phyloP scores from a whole-genome alignment of 2,329 filamentous ascomycete genomes.

The Claviceps paspali region DNA sequence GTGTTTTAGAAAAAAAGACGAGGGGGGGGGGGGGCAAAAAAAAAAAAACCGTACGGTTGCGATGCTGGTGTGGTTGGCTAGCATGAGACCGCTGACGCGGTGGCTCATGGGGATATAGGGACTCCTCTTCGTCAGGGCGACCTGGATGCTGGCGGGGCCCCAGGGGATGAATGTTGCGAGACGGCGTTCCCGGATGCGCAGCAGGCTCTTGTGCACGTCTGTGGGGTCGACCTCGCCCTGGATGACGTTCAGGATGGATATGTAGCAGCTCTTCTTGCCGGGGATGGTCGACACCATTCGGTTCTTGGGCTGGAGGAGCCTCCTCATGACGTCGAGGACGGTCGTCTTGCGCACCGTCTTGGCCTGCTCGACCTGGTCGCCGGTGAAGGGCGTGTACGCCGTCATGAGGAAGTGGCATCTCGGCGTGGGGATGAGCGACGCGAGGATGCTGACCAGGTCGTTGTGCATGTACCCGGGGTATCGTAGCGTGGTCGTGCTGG shows the following conservation, averaged over 20 bases:
- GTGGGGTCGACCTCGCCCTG: constrained; percentile 97
- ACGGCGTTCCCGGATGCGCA: constrained; percentile 86
- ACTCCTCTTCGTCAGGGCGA: constrained; percentile 89
- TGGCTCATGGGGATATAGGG: constrained; percentile 92
- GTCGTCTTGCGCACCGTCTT: constrained; percentile 98
- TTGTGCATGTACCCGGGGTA: constrained; percentile 99
- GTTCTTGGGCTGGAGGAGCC: constrained; percentile 93
- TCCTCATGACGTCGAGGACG: constrained; percentile 91
- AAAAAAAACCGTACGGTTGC: constrained; percentile 49
- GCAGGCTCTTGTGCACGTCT: constrained; percentile 93
- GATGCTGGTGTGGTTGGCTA: constrained; percentile 95
- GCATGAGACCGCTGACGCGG: constrained; percentile 89
- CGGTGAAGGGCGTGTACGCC: constrained; percentile 93
- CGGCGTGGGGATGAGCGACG: constrained; percentile 88
- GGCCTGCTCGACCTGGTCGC: constrained; percentile 88
- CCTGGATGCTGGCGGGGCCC: constrained; percentile 95
- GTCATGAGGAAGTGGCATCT: constrained; percentile 98
- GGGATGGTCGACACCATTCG: constrained; percentile 96
- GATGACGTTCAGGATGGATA: constrained; percentile 96
- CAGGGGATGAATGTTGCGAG: constrained; percentile 96
- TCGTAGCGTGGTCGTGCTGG: constrained; percentile 86
- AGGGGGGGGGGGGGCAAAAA: background rate
- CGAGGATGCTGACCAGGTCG: constrained; percentile 91
- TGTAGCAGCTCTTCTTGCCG: constrained; percentile 96
- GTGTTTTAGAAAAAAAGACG: background rate